phyloP scores from a whole-genome alignment of 2,329 filamentous ascomycete species.

The Xylogone sp. region DNA sequence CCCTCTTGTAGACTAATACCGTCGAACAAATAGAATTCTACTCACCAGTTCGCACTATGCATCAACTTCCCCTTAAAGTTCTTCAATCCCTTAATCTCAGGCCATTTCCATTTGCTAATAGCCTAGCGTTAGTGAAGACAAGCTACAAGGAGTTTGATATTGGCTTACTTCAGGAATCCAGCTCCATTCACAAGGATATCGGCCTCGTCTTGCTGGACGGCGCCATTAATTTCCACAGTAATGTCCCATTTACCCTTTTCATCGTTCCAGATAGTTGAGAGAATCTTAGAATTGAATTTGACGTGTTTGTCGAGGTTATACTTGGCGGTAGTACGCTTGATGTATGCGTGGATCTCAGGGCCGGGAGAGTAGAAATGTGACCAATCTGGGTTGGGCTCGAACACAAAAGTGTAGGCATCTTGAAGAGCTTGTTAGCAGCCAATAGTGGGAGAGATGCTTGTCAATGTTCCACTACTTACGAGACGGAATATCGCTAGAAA shows the following conservation, averaged over 20 bases:
- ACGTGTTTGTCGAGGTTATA: constrained; percentile 50
- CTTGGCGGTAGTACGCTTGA: constrained; percentile 46
- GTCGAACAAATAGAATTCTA: neutral
- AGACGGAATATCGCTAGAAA: constrained; percentile 32
- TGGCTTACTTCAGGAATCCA: constrained; percentile 26
- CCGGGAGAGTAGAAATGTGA: constrained; percentile 52
- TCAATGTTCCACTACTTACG: constrained; percentile 15
- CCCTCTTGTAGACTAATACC: neutral
- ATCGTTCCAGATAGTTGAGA: constrained; percentile 50
- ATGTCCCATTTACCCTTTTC: constrained; percentile 43
- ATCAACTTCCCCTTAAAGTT: constrained; percentile 40
- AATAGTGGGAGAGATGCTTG: constrained; percentile 53
- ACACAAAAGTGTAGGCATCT: constrained; percentile 49
- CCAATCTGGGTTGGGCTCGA: constrained; percentile 55
- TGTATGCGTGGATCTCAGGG: constrained; percentile 52
- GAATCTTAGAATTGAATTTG: constrained; percentile 49
- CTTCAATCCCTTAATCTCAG: constrained; percentile 39
- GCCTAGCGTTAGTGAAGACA: constrained; percentile 52
- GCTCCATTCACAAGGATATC: constrained; percentile 6
- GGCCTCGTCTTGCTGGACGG: constrained; percentile 12
- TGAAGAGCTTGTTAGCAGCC: constrained; percentile 58
- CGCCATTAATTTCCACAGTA: constrained; percentile 35
- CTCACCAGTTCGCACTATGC: constrained; percentile 36
- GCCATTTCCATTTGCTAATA: constrained; percentile 39
- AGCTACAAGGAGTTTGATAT: neutral